These are phyloP conservation scores for Herpotrichia juniperi DNA, from an alignment of 2,329 filamentous ascomycete species.

Conservation along the genomic window DNA sequence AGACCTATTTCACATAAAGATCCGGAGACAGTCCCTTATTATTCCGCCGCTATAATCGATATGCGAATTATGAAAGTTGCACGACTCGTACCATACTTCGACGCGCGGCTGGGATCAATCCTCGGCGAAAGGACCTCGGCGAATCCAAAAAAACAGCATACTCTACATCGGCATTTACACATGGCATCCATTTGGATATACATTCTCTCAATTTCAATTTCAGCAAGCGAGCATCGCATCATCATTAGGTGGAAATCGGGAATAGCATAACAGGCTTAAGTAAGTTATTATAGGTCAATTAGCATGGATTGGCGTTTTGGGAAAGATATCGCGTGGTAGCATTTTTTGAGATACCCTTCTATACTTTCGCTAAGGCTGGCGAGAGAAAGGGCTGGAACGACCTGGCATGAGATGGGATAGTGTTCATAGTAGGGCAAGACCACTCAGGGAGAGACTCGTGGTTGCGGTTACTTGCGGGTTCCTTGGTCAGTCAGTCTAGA, in stretches of 20 bases:
- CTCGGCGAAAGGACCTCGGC: not conserved
- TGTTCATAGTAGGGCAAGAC: too few relatives aligned
- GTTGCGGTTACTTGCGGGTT: not conserved
- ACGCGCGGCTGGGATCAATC: not conserved
- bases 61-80: not conserved
- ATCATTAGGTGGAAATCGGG: not conserved
- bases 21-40: not conserved
- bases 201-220: not conserved
- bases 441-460: too few relatives aligned
- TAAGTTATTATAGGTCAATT: not conserved
- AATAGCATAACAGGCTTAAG: not conserved
- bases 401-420: not conserved
- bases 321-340: not conserved
- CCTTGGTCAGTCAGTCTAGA: not conserved
- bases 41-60: not conserved
- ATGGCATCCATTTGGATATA: not conserved
- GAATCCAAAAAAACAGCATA: not conserved
- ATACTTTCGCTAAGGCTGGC: not conserved
- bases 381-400: not conserved
- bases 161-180: not conserved
- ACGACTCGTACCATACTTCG: not conserved
- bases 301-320: not conserved
- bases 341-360: not conserved
- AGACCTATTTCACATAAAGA: not conserved
- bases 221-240: not conserved